phyloP scores from a whole-genome alignment of 2,329 filamentous ascomycete genomes.

The Ascochyta koolunga region DNA sequence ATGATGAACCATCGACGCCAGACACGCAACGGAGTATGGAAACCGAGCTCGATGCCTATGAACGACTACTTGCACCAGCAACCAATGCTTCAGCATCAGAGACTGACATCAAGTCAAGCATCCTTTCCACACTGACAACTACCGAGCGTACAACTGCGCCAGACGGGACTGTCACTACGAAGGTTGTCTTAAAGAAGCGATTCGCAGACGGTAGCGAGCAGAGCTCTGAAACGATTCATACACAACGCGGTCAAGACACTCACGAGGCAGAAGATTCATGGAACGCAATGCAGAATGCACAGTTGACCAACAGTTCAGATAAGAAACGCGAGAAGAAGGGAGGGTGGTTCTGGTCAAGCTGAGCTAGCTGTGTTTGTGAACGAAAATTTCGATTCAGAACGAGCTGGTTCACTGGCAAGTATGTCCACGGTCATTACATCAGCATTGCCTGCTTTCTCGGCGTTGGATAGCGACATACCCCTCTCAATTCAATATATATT shows the following conservation, averaged over 20 bases:
- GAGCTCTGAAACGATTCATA: constrained; percentile 61
- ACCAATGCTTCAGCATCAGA: not conserved
- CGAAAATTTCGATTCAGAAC: too few species aligned
- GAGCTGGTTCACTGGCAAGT: not conserved
- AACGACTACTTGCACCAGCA: constrained; percentile 52
- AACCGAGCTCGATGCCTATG: constrained; percentile 62
- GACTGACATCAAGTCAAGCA: constrained; percentile 22
- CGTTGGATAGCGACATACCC: constrained; percentile 16
- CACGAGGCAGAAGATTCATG: constrained; percentile 12
- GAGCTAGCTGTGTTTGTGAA: not conserved
- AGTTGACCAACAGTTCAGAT: not conserved
- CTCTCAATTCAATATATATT: not conserved
- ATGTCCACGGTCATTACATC: not conserved
- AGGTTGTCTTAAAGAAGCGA: constrained; percentile 62
- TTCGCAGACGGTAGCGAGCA: constrained; percentile 68
- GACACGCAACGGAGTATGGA: not conserved
- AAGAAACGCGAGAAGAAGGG: constrained; percentile 24
- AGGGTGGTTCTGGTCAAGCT: constrained; percentile 44
- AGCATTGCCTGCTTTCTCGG: not conserved
- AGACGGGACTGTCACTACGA: constrained; percentile 65
- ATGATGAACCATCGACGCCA: constrained; percentile 43
- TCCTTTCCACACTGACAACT: constrained; percentile 64
- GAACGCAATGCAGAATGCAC: constrained; percentile 19
- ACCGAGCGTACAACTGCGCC: constrained; percentile 61
- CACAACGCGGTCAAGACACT: constrained; percentile 36